Conservation (phyloP, 129 eudicot species). For the Heracleum sosnowskyi region DNA sequence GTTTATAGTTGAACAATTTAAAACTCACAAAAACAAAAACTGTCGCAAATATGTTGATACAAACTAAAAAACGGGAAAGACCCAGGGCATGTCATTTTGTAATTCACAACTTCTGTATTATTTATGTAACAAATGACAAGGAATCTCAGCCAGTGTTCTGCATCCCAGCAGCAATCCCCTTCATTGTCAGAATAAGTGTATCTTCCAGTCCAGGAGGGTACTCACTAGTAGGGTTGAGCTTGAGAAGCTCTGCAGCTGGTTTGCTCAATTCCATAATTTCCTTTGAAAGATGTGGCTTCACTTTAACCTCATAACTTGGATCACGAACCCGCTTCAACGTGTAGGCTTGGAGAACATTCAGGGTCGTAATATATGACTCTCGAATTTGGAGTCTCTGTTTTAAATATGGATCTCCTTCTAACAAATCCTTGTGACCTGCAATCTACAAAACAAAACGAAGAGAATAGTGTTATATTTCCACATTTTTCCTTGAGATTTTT, state of each 20-base stretch:
- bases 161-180: constrained; percentile 80
- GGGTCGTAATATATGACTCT: constrained; percentile 60
- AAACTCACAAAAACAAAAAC: too few species aligned
- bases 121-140: not conserved
- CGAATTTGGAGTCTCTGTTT: constrained; percentile 64
- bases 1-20: too few species aligned
- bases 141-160: constrained; percentile 61
- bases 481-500: not conserved
- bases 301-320: constrained; percentile 47
- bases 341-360: constrained; percentile 66
- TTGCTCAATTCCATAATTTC: constrained; percentile 47
- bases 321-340: constrained; percentile 74
- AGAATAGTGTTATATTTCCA: not conserved
- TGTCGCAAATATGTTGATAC: too few species aligned
- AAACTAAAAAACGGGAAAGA: too few species aligned
- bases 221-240: constrained; percentile 75
- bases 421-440: constrained; percentile 67
- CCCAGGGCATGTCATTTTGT: too few species aligned
- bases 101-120: too few species aligned
- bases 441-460: constrained; percentile 32
- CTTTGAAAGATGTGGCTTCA: constrained; percentile 56
- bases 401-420: constrained; percentile 75
- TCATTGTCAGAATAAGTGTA: constrained; percentile 77
- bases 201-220: constrained; percentile 77
- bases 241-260: constrained; percentile 52